Evolutionary conservation across 768 basidiomycete species (phyloP).

Genomic region (Russula brevipes): DNA sequence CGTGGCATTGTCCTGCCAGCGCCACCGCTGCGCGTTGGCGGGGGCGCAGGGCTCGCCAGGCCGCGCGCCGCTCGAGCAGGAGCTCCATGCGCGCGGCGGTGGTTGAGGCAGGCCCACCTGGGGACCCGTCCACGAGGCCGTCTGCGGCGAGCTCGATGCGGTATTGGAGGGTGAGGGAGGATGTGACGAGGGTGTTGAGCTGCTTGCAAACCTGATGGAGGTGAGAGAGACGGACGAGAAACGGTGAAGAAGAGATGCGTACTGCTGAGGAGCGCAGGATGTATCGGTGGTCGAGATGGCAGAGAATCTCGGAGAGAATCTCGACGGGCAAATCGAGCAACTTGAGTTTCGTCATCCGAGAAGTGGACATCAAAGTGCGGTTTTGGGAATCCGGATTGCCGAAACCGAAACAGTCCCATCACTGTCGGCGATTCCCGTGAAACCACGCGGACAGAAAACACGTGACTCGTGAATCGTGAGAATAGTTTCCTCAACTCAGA

Average conservation of each 20-base stretch:
- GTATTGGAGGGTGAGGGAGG: conserved; percentile 31
- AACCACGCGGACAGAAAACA: no score
- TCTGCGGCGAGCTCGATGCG: conserved; percentile 33
- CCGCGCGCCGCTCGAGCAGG: conserved; percentile 33
- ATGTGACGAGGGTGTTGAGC: conserved; percentile 24
- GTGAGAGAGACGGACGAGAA: not conserved
- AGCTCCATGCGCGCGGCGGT: conserved; percentile 33
- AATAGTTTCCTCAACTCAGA: no score
- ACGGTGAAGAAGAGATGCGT: not conserved
- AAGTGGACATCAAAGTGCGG: not conserved
- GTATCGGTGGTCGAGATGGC: not conserved
- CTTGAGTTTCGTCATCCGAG: not conserved
- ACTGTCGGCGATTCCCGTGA: not conserved
- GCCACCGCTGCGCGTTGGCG: conserved; percentile 27
- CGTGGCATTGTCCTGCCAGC: conserved; percentile 38
- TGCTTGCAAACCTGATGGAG: conserved; percentile 28
- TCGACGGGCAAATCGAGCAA: conserved; percentile 20
- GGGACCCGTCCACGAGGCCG: conserved; percentile 28
- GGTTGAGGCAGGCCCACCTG: conserved; percentile 16
- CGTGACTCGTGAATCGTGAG: no score
- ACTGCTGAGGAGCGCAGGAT: conserved; percentile 13
- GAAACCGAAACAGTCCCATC: not conserved
- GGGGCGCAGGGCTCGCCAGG: conserved; percentile 37
- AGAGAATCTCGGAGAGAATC: conserved; percentile 14
- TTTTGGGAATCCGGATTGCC: not conserved